Conservation (phyloP, 805 yeast genomes). For the Saturnispora galanensis region DNA sequence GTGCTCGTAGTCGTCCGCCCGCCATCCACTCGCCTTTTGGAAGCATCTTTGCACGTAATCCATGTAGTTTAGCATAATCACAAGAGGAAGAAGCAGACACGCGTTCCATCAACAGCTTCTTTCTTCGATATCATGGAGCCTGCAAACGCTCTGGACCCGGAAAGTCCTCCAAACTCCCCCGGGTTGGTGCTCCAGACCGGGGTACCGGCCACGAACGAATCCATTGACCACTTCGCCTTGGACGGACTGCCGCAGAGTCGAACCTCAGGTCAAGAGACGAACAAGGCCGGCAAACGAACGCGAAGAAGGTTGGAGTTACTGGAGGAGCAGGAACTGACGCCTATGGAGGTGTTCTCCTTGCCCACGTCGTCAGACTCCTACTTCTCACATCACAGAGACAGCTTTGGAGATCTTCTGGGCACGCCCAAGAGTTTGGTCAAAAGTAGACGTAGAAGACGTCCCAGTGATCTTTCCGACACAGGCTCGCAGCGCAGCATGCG, state of each 20-base stretch:
- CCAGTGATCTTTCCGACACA: constrained; percentile 22
- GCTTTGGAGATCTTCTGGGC: constrained; percentile 7
- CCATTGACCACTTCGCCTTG: constrained; percentile 25
- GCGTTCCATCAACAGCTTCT: too few relatives aligned
- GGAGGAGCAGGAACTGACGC: background rate
- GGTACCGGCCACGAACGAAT: constrained; percentile 16
- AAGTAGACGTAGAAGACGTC: constrained; percentile 12
- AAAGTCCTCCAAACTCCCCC: constrained; percentile 26
- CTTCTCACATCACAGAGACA: constrained; percentile 25
- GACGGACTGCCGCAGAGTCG: constrained; percentile 1
- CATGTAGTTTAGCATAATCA: constrained; percentile 72
- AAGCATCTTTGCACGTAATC: constrained; percentile 73
- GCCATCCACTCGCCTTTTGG: constrained; percentile 65
- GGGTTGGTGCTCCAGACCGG: constrained; percentile 16
- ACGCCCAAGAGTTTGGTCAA: constrained; percentile 4
- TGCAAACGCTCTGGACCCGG: constrained; percentile 5
- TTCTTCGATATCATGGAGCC: too few relatives aligned
- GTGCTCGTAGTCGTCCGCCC: constrained; percentile 66
- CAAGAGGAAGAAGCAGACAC: background rate
- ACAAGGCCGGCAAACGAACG: background rate
- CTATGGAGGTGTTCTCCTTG: constrained; percentile 2
- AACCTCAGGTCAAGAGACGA: too few relatives aligned
- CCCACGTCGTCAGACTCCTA: constrained; percentile 27
- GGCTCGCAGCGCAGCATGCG: constrained; percentile 6
- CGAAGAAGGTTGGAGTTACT: constrained; percentile 3